Base-by-base conservation (phyloP, 2,329 filamentous ascomycete species). In the Colletotrichum tanaceti region DNA sequence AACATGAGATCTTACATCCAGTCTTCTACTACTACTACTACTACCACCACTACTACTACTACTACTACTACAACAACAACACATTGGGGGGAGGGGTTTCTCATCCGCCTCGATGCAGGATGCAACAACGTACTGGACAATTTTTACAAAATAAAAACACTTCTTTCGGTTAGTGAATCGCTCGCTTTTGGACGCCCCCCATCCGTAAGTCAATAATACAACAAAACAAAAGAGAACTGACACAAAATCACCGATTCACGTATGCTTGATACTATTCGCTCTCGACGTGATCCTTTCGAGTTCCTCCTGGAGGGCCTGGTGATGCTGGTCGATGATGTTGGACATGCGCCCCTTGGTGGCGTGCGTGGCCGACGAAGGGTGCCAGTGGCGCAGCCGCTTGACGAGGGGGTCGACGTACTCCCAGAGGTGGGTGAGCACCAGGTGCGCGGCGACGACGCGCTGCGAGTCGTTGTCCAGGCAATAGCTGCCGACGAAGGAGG, bases 391-490 rank as follows among this genome's bases (percentile, higher is more conserved):
- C 50, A 63, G 20, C 11, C 60, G 47, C 60, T 63, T 63, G 35
- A 57, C n/a, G 9, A 63, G 60, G 28, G 60, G 60, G 52, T 63
- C 49, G 28, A 63, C 60, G 28, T 63, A 28, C 11, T 63, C 60
- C n/a, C 43, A 43, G 2, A 63, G 50, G n/a, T 63, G 60, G 13
- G 60, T 63, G n/a, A 63, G 32, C 28, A 63, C 60, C 1, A 63
- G 20, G 41, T 63, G 60, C 28, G 60, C 60, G 24, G 49, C 32
- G 13, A 63, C 60, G 6, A 63, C 20, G 14, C 60, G 53, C 50
- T 63, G 60, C 10, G 60, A 39, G n/a, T 57, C 60, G 32, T 41
- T 63, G 18, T 63, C 60, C 28, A 63, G 2, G 28, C 38, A 63
- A 28, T 63, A 63, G 32, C 39, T 63, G 2, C 60, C 60, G 11